Conservation (phyloP, 129 eudicot genomes). For the Apium graveolens region DNA sequence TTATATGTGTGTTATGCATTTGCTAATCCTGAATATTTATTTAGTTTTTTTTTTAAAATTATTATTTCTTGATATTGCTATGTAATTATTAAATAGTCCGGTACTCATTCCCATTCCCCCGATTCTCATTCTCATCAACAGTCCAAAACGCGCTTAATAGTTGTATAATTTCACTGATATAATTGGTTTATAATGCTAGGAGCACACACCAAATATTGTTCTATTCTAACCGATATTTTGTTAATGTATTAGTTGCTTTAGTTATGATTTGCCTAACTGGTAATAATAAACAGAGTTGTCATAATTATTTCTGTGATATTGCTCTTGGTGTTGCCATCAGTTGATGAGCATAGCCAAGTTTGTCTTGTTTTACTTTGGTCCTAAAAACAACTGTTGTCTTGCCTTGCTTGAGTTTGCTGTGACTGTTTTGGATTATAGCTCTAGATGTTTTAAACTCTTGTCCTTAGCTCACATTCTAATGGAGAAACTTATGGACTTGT, state of each 20-base stretch:
- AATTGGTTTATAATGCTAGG: too few species aligned
- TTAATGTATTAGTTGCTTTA: neutral
- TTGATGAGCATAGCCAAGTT: conserved; percentile 31
- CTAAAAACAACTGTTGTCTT: conserved; percentile 11
- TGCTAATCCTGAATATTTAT: neutral
- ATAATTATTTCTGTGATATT: neutral
- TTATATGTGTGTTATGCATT: neutral
- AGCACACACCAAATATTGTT: too few species aligned
- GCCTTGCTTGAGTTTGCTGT: neutral
- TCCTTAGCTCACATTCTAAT: conserved; percentile 14
- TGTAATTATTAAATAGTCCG: too few species aligned
- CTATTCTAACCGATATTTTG: neutral
- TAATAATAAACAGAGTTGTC: neutral
- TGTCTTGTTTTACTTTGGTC: conserved; percentile 12
- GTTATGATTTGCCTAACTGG: neutral
- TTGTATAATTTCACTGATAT: neutral
- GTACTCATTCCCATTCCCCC: too few species aligned
- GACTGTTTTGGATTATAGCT: conserved; percentile 14
- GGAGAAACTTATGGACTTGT: conserved; percentile 1
- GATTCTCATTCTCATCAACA: neutral
- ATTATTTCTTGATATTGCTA: too few species aligned
- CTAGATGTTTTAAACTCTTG: conserved; percentile 14
- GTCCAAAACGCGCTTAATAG: too few species aligned
- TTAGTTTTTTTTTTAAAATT: too few species aligned
- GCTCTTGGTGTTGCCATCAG: conserved; percentile 34